Percentiles rank a stretch among this genome's conserved stretches.
These are phyloP conservation scores for Geotrichum aggregatum DNA, from an alignment of 1,139 yeast species.

Conservation along the genomic window DNA sequence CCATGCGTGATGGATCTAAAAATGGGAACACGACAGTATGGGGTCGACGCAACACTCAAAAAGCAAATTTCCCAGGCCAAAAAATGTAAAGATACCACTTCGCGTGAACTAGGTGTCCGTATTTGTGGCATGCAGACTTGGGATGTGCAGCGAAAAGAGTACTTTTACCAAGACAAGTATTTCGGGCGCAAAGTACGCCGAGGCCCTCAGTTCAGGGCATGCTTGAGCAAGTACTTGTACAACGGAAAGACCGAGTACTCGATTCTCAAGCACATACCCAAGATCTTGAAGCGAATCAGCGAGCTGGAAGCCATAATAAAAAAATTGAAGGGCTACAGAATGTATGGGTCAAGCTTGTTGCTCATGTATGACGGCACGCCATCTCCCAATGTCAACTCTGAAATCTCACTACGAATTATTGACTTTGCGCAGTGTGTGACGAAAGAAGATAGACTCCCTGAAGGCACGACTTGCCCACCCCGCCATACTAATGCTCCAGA, in stretches of 20 bases:
- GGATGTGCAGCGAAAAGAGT: constrained; percentile 48
- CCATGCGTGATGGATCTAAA: constrained; percentile 94
- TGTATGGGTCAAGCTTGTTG: constrained; percentile 86
- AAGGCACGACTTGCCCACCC: constrained; percentile 61
- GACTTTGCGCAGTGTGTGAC: constrained; percentile 95
- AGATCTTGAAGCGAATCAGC: constrained; percentile 55
- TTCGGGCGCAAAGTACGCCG: constrained; percentile 74
- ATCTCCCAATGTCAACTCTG: constrained; percentile 22
- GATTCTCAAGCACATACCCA: constrained; percentile 64
- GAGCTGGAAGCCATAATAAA: constrained; percentile 55
- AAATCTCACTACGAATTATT: constrained; percentile 64
- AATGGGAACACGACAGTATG: constrained; percentile 98
- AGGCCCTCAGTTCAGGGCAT: constrained; percentile 74
- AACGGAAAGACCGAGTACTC: constrained; percentile 61
- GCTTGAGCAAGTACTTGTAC: constrained; percentile 71
- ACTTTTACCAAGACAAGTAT: constrained; percentile 78
- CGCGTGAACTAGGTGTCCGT: constrained; percentile 78
- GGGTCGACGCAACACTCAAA: constrained; percentile 74
- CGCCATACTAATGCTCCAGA: constrained; percentile 61
- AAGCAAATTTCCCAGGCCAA: constrained; percentile 77
- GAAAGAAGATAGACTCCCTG: constrained; percentile 48
- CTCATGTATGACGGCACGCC: constrained; percentile 78
- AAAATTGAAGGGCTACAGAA: constrained; percentile 68
- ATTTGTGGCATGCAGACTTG: constrained; percentile 94
- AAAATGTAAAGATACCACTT: constrained; percentile 79